Base-by-base conservation (phyloP, 441 rosid genomes). In the Bruguiera hainesii region DNA sequence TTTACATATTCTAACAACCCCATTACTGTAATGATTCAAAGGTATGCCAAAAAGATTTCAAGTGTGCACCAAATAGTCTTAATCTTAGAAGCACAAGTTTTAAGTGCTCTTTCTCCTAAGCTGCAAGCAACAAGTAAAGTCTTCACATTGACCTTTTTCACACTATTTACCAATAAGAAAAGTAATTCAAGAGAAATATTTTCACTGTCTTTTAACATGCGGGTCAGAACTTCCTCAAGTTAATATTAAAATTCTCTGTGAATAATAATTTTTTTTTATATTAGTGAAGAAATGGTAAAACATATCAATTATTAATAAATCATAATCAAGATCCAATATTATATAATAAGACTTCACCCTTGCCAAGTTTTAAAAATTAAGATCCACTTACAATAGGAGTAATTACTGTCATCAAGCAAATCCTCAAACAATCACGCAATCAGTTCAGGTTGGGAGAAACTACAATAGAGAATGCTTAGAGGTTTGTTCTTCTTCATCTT, bases 291-390 rank as follows among this genome's bases (percentile, higher is more conserved):
- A 71, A 68, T 75, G 76, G 64, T 87, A 90, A 82, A 96, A 96
- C 98, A 96, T 96, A 76, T 96, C 85, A 59, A 81, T 60, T 70
- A 91, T 84, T 63, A 96, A 84, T 18, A 79, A 82, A 77, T 93
- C 96, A 53, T 96, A 96, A 79, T 90, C 98, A 52, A 95, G 94
- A 83, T 95, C 98, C 89, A 95, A 78, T 80, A 93, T 52, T 23
- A 23, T 23, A 23, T 23, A 23, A 23, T 23, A 0, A 23, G 23
- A 23, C 23, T 23, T 0, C 0, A 23, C 23, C 23, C 23, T 23
- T 23, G 23, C 23, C 23, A 23, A 23, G 23, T 23, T 23, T 23
- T 23, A 23, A 23, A 23, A 23, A 23, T 23, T 23, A 23, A 23
- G 23, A 23, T 23, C 23, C 23, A 23, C 23, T 23, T 23, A 23